These are phyloP conservation scores for Xylaria arbuscula DNA, from an alignment of 2,329 filamentous ascomycete species.

Conservation along the genomic window DNA sequence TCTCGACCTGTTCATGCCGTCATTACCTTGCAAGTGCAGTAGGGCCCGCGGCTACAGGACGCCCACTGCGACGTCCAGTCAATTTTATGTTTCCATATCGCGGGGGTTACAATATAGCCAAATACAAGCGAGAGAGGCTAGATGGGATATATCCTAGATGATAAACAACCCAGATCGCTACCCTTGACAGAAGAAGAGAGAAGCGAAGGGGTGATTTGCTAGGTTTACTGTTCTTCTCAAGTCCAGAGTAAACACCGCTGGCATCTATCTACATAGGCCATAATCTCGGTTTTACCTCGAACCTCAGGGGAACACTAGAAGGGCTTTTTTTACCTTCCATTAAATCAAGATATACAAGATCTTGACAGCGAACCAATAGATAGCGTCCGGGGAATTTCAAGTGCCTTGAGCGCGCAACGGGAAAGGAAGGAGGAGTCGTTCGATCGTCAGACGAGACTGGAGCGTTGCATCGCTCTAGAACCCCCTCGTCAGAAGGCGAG, in stretches of 20 bases:
- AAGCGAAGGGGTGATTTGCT: not conserved
- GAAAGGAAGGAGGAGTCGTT: conserved; percentile 33
- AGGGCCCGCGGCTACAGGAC: conserved; percentile 28
- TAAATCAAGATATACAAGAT: conserved; percentile 8
- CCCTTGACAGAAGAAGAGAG: not conserved
- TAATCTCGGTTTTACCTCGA: conserved; percentile 7
- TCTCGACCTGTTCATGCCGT: conserved; percentile 32
- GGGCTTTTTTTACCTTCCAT: not conserved
- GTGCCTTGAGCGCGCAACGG: conserved; percentile 6
- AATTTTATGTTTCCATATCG: conserved; percentile 22
- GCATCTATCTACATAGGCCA: not conserved
- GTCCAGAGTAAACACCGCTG: conserved; percentile 3
- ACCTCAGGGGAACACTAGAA: conserved; percentile 2
- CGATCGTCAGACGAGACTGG: conserved; percentile 26
- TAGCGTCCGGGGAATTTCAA: conserved; percentile 33
- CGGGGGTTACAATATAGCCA: conserved; percentile 21
- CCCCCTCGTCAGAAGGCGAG: conserved; percentile 23
- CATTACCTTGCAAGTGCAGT: conserved; percentile 25
- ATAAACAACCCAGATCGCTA: not conserved
- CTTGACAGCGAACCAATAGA: conserved; percentile 22
- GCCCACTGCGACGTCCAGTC: conserved; percentile 21
- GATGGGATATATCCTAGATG: not conserved
- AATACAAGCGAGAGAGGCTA: conserved; percentile 16
- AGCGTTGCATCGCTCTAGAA: conserved; percentile 24
- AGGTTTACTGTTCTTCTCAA: not conserved